Percentiles rank a stretch among this genome's conserved stretches.
Conservation (phyloP, 1,139 yeast genomes). For the Geotrichum phurueaensis region DNA sequence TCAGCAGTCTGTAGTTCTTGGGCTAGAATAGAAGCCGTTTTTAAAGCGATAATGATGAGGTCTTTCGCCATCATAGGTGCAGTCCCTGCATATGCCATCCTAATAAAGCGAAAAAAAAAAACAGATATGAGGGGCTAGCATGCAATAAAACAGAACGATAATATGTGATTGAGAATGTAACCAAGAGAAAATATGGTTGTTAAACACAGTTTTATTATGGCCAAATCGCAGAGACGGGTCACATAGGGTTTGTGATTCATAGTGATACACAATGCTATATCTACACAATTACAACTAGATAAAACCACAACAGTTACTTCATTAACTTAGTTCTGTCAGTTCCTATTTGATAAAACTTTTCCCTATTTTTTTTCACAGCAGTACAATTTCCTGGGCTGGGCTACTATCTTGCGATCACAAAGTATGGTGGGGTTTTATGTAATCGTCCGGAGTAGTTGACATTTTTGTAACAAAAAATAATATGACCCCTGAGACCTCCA, state of each 20-base stretch:
- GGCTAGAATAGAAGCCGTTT: background rate
- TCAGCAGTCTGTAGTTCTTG: background rate
- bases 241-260: background rate
- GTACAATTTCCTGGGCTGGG: background rate
- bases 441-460: background rate
- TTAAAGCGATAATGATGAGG: background rate
- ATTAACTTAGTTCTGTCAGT: background rate
- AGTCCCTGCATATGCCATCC: background rate
- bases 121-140: background rate
- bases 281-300: background rate
- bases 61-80: background rate
- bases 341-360: background rate
- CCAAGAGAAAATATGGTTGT: background rate
- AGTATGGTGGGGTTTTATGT: background rate
- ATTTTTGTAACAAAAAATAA: background rate
- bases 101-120: background rate
- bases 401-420: background rate
- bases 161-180: background rate
- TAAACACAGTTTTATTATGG: background rate
- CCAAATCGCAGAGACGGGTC: background rate
- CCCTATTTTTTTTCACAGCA: background rate
- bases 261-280: background rate
- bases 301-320: background rate
- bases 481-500: background rate
- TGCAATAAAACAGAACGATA: background rate